phyloP scores from a whole-genome alignment of 352 stramenopile species.

The Globisporangium canariense region DNA sequence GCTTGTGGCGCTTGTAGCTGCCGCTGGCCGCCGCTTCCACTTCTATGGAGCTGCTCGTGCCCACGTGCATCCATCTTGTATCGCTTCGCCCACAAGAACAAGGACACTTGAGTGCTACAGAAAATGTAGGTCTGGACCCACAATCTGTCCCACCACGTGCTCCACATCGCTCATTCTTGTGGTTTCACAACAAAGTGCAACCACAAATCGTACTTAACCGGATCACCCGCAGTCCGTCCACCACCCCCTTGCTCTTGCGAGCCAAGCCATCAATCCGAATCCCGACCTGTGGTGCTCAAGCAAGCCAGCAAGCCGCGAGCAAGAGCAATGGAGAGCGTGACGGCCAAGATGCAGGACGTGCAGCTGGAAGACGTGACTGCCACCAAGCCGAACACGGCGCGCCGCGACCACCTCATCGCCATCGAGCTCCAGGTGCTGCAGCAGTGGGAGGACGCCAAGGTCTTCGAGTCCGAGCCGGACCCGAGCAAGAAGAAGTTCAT shows the following conservation, averaged over 20 bases:
- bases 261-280: slow-evolving; percentile 19
- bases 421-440: slow-evolving; percentile 91
- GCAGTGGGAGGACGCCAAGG: slow-evolving; percentile 85
- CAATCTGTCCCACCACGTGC: neutral
- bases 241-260: neutral
- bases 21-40: neutral
- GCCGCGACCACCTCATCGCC: slow-evolving; percentile 87
- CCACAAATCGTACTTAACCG: slow-evolving; percentile 4
- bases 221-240: neutral
- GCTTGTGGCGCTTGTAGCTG: neutral
- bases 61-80: slow-evolving; percentile 8
- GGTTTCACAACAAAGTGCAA: neutral
- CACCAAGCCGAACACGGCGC: slow-evolving; percentile 63
- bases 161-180: slow-evolving; percentile 8
- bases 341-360: slow-evolving; percentile 77
- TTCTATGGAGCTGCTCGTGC: neutral
- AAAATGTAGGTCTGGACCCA: slow-evolving; percentile 9
- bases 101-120: neutral
- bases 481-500: slow-evolving; percentile 94
- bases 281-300: slow-evolving; percentile 4
- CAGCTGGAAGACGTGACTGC: slow-evolving; percentile 53
- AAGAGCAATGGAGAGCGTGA: slow-evolving; percentile 60
- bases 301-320: slow-evolving; percentile 8
- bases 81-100: neutral
- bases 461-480: slow-evolving; percentile 89